Evolutionary conservation across 805 yeast species (phyloP).

Genomic region (Teunomyces panamensis): DNA sequence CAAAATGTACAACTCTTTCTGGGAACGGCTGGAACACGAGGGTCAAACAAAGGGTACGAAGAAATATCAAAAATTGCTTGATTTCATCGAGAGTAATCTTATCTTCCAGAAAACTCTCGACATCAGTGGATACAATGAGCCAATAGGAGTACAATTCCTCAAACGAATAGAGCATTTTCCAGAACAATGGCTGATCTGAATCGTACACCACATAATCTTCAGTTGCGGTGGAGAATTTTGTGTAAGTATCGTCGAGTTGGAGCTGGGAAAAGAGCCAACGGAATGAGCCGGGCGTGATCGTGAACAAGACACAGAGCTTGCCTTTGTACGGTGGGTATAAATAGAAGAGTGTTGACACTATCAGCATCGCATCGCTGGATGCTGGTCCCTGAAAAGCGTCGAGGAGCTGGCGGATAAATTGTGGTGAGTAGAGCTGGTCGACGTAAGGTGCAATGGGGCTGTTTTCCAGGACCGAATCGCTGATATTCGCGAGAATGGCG

Average conservation of each 20-base stretch:
- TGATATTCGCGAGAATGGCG: not conserved
- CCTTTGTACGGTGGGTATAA: conserved; percentile 37
- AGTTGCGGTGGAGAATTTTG: conserved; percentile 6
- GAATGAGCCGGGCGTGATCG: conserved; percentile 40
- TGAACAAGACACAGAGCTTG: conserved; percentile 38
- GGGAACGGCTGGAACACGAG: conserved; percentile 37
- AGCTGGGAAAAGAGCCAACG: conserved; percentile 29
- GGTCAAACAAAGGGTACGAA: conserved; percentile 50
- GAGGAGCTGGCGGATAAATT: conserved; percentile 20
- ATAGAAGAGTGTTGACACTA: conserved; percentile 29
- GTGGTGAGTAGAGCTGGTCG: conserved; percentile 17
- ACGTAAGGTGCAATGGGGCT: not conserved
- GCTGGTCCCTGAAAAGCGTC: not conserved
- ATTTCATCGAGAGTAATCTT: conserved; percentile 41
- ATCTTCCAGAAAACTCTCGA: conserved; percentile 48
- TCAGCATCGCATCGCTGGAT: conserved; percentile 12
- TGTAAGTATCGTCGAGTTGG: conserved; percentile 15
- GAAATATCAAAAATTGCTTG: conserved; percentile 40
- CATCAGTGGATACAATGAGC: conserved; percentile 64
- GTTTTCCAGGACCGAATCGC: not conserved
- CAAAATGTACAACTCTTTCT: not conserved
- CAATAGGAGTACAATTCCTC: conserved; percentile 66
- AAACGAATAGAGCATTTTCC: conserved; percentile 44
- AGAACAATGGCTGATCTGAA: conserved; percentile 16
- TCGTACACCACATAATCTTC: not conserved